Evolutionary conservation across 2,329 filamentous ascomycete genomes (phyloP), one percentile per base, ranked within the genome.

Genomic region (Penicillium occitanis): DNA sequence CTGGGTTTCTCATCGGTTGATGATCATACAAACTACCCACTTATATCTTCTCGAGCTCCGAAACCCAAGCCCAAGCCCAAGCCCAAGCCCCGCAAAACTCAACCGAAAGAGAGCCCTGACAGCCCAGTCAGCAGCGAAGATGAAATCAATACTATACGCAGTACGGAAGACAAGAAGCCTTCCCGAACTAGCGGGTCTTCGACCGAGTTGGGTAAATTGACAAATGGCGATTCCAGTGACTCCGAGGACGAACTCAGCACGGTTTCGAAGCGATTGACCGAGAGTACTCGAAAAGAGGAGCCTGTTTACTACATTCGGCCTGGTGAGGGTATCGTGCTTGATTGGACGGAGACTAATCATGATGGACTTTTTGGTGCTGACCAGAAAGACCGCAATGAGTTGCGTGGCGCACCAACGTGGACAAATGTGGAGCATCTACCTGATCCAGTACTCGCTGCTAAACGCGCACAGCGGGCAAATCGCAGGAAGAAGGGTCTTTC

Each of bases 291-390:
- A 69, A 25, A 48, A 14, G 63, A 65, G 50, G 63, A 59, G 4
- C 75, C 84, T 69, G 87, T 86, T 3, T 87, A 90, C 0, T 81
- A 96, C 48, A 85, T 98, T 70, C 87, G 91, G 42, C 85, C 94
- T 30, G 90, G 91, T 61, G 95, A 99, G 77, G 91, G 87, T 28
- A 88, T 99, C 58, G 83, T 98, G 5, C 86, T 97, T 11, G 93
- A 98, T 71, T 99, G 94, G 93, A 86, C 83, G 51, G 81, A 87
- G 7, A 83, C 89, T 7, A 88, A 88, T 5, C 90, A 87, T 75
- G 88, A 94, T 19, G 82, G 82, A 17, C 82, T 97, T 25, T 98
- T 97, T 73, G 71, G 73, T 5, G 74, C 72, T 58, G 79, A 80
- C 64, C 69, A 71, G 37, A 74, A 80, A 11, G 76, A 81, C 3